These are phyloP conservation scores for Cyberlindnera mycetangii DNA, from an alignment of 805 yeast species.

Conservation along the genomic window DNA sequence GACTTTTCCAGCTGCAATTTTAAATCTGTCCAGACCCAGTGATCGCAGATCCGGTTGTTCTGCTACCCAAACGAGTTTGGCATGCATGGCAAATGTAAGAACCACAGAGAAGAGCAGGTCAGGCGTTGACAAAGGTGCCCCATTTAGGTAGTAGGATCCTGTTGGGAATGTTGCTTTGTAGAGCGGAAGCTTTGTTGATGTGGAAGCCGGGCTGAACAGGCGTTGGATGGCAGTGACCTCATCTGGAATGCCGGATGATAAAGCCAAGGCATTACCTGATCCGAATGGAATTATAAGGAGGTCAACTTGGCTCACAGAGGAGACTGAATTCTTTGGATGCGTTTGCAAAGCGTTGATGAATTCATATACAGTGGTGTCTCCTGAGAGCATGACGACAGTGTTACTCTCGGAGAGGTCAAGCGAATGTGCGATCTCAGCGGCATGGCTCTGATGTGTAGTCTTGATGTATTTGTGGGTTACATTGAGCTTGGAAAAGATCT, in stretches of 20 bases:
- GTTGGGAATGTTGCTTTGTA: conserved; percentile 33
- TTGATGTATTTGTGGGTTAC: conserved; percentile 39
- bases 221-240: conserved; percentile 35
- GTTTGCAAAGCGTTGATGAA: conserved; percentile 50
- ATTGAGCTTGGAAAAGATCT: conserved; percentile 40
- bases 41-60: conserved; percentile 65
- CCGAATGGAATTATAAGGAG: conserved; percentile 63
- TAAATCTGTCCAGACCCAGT: conserved; percentile 65
- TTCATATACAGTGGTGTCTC: conserved; percentile 84
- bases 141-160: conserved; percentile 10
- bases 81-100: conserved; percentile 83
- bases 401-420: conserved; percentile 27
- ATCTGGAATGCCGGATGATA: conserved; percentile 47
- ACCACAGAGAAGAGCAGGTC: conserved; percentile 51
- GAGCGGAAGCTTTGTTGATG: conserved; percentile 29
- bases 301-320: conserved; percentile 14
- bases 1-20: conserved; percentile 60
- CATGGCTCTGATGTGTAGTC: conserved; percentile 40
- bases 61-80: conserved; percentile 77
- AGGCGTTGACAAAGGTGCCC: conserved; percentile 2
- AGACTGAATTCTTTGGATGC: conserved; percentile 21
- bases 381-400: conserved; percentile 66
- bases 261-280: conserved; percentile 80
- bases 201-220: conserved; percentile 27
- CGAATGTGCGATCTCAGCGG: conserved; percentile 37